These are phyloP conservation scores for Hymenoscyphus albidus DNA, from an alignment of 2,329 filamentous ascomycete genomes.

Conservation along the genomic window DNA sequence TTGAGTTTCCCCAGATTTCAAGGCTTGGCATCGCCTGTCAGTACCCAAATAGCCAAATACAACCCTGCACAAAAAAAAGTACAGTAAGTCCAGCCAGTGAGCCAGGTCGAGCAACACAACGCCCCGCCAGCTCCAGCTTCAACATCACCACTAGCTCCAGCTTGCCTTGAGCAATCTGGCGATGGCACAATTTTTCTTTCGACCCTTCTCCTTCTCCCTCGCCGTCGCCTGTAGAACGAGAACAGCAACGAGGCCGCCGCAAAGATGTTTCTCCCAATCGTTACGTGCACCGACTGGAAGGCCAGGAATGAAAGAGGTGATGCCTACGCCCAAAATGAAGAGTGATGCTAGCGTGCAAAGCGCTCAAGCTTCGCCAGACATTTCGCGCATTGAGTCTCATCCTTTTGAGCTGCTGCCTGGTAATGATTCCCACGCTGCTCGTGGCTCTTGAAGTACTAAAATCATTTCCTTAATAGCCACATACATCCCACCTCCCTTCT, in stretches of 20 bases:
- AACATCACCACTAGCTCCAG: neutral
- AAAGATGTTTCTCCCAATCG: slow-evolving; percentile 10
- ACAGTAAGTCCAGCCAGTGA: neutral
- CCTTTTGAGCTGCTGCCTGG: slow-evolving; percentile 26
- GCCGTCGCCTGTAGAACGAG: neutral
- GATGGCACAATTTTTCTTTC: slow-evolving; percentile 30
- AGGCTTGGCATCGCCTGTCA: neutral
- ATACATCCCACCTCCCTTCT: slow-evolving; percentile 27
- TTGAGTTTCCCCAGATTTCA: neutral
- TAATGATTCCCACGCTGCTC: slow-evolving; percentile 12
- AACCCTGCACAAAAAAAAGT: neutral
- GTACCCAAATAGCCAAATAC: slow-evolving; percentile 6
- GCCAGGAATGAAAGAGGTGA: neutral
- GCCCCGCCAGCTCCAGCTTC: neutral
- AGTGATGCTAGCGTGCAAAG: neutral
- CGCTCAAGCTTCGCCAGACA: no score
- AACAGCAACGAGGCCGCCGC: neutral
- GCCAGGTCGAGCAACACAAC: neutral
- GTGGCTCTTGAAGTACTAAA: neutral
- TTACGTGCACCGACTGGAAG: slow-evolving; percentile 6
- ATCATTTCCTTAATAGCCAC: slow-evolving; percentile 8
- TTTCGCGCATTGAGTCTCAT: neutral
- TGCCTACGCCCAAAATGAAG: slow-evolving; percentile 12
- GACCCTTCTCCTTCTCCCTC: slow-evolving; percentile 22
- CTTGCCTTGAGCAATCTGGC: neutral